These are phyloP conservation scores for Boletus rubescentipes DNA, from an alignment of 768 basidiomycete genomes.

Conservation along the genomic window DNA sequence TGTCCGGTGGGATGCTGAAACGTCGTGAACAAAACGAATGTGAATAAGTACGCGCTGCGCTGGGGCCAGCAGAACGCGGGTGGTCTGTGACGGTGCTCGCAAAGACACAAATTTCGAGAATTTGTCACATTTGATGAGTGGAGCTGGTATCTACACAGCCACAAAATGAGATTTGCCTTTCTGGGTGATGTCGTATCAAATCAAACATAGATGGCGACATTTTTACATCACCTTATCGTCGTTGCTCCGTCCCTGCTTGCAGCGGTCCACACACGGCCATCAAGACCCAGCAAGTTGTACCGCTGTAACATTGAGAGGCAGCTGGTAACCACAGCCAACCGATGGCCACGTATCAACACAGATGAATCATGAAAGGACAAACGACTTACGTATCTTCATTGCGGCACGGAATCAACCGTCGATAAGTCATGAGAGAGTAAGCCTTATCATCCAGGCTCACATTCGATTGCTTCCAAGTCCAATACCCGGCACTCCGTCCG, in stretches of 20 bases:
- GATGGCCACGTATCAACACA: neutral
- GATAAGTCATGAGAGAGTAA: slow-evolving; percentile 7
- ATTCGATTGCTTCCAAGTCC: neutral
- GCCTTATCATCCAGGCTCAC: slow-evolving; percentile 11
- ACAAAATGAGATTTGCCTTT: slow-evolving; percentile 21
- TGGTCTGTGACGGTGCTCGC: slow-evolving; percentile 12
- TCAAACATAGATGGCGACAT: neutral
- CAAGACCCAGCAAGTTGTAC: too few species aligned
- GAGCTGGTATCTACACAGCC: slow-evolving; percentile 22
- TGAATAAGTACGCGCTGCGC: neutral
- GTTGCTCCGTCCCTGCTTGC: too few species aligned
- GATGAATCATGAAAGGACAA: neutral
- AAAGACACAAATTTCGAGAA: slow-evolving; percentile 19
- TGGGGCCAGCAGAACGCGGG: neutral
- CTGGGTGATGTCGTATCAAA: neutral
- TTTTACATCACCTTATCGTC: slow-evolving; percentile 6
- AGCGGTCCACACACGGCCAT: neutral
- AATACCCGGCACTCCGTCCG: neutral
- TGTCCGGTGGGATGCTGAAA: neutral
- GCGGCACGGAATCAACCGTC: neutral
- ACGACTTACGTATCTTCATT: slow-evolving; percentile 9
- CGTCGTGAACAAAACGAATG: slow-evolving; percentile 21
- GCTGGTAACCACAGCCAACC: neutral
- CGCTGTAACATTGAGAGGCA: too few species aligned
- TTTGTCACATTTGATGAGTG: slow-evolving; percentile 26